Evolutionary conservation across 164 flowering plant genomes (phyloP).

Genomic region (Aristolochia californica): DNA sequence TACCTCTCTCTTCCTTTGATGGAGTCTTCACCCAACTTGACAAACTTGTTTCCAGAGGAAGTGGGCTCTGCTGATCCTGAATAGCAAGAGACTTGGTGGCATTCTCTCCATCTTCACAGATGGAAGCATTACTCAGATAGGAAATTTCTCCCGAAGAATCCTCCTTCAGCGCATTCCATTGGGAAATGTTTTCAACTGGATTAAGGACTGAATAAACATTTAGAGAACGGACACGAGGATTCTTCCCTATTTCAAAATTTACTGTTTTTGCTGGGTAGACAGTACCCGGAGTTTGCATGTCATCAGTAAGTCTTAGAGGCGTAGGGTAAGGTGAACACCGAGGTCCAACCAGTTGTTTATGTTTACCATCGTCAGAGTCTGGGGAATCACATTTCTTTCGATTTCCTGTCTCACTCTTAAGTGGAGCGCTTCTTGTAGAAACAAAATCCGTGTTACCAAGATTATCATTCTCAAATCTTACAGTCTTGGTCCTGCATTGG

Average conservation of each 20-base stretch:
- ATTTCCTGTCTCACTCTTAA: slow-evolving; percentile 1
- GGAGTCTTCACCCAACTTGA: slow-evolving; percentile 51
- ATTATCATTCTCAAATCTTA: slow-evolving; percentile 51
- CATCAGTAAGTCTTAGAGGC: slow-evolving; percentile 55
- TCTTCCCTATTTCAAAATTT: slow-evolving; percentile 25
- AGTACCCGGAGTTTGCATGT: slow-evolving; percentile 97
- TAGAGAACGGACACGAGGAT: slow-evolving; percentile 55
- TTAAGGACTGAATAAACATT: slow-evolving; percentile 52
- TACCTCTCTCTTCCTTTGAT: slow-evolving; percentile 12
- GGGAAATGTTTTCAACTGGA: slow-evolving; percentile 36
- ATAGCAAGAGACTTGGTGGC: neutral
- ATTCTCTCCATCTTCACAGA: slow-evolving; percentile 3
- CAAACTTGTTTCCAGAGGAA: slow-evolving; percentile 38
- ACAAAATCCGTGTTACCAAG: neutral
- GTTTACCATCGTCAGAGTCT: slow-evolving; percentile 12
- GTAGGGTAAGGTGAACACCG: slow-evolving; percentile 60
- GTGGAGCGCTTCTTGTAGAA: neutral
- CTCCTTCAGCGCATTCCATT: slow-evolving; percentile 33
- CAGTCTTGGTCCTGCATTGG: slow-evolving; percentile 39
- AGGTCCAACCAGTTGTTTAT: slow-evolving; percentile 5
- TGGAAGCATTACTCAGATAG: slow-evolving; percentile 15
- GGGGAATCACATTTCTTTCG: slow-evolving; percentile 15
- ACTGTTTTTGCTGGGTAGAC: slow-evolving; percentile 41
- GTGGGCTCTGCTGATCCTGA: slow-evolving; percentile 2
- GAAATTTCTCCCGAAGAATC: slow-evolving; percentile 17